Conservation (phyloP, 2,329 filamentous ascomycete genomes). For the Diaporthe helianthi region DNA sequence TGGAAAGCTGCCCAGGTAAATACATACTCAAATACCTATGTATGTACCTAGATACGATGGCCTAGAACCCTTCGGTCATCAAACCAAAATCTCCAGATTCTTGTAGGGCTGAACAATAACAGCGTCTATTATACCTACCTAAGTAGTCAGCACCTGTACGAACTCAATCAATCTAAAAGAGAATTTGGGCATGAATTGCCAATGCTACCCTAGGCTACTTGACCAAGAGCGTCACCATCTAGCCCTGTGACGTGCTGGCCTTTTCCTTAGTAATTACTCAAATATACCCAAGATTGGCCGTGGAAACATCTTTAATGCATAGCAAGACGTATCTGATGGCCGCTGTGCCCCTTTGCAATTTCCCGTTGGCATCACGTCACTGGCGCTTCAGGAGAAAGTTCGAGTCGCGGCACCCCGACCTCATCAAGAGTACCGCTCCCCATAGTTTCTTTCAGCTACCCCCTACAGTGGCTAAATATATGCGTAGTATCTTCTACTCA, state of each 20-base stretch:
- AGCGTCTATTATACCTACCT: neutral
- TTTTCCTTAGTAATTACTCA: neutral
- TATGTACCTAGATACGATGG: too few relatives aligned
- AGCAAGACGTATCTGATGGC: neutral
- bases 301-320: neutral
- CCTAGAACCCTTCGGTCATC: too few relatives aligned
- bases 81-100: neutral
- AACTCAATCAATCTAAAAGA: neutral
- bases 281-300: neutral
- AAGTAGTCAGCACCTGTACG: neutral
- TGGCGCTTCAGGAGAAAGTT: too few relatives aligned
- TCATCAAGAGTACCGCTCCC: too few relatives aligned
- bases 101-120: neutral
- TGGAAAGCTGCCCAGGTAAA: neutral
- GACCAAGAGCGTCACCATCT: neutral
- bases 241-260: neutral
- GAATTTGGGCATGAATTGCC: too few relatives aligned
- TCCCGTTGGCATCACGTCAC: neutral
- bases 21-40: too few relatives aligned
- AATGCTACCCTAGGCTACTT: neutral
- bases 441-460: neutral
- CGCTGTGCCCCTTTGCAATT: neutral
- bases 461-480: neutral
- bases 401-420: neutral
- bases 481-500: neutral